phyloP scores from a whole-genome alignment of 208 protist species.

The Angomonas deanei region DNA sequence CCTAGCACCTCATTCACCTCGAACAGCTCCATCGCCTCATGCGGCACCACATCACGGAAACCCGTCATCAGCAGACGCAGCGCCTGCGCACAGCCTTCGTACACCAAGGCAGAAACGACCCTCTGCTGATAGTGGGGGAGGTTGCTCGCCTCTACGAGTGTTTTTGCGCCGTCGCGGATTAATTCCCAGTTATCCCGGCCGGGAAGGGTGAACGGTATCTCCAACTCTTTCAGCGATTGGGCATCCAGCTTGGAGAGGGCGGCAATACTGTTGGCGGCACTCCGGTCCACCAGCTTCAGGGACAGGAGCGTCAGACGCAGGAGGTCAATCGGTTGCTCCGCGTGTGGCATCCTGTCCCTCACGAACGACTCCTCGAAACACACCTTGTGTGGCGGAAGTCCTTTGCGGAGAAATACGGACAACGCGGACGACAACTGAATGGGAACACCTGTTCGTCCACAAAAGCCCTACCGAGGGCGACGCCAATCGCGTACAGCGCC shows the following conservation, averaged over 20 bases:
- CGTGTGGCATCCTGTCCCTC: slow-evolving; percentile 19
- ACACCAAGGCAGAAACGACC: slow-evolving; percentile 53
- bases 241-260: slow-evolving; percentile 32
- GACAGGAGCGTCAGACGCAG: slow-evolving; percentile 50
- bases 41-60: slow-evolving; percentile 68
- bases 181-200: slow-evolving; percentile 70
- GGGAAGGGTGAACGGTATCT: slow-evolving; percentile 82
- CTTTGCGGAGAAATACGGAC: slow-evolving; percentile 52
- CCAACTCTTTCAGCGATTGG: slow-evolving; percentile 32
- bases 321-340: slow-evolving; percentile 47
- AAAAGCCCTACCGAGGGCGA: slow-evolving; percentile 75
- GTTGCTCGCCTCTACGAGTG: slow-evolving; percentile 44
- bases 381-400: slow-evolving; percentile 30
- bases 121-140: slow-evolving; percentile 51
- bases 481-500: slow-evolving; percentile 68
- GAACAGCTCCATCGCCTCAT: slow-evolving; percentile 56
- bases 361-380: slow-evolving; percentile 16
- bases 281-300: slow-evolving; percentile 50
- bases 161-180: slow-evolving; percentile 31
- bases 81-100: slow-evolving; percentile 64
- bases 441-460: slow-evolving; percentile 65
- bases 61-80: slow-evolving; percentile 61
- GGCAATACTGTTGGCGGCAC: slow-evolving; percentile 38
- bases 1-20: slow-evolving; percentile 53
- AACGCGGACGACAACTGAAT: slow-evolving; percentile 63